Conservation (phyloP, 2,329 filamentous ascomycete species). For the Phymatotrichopsis omnivora region DNA sequence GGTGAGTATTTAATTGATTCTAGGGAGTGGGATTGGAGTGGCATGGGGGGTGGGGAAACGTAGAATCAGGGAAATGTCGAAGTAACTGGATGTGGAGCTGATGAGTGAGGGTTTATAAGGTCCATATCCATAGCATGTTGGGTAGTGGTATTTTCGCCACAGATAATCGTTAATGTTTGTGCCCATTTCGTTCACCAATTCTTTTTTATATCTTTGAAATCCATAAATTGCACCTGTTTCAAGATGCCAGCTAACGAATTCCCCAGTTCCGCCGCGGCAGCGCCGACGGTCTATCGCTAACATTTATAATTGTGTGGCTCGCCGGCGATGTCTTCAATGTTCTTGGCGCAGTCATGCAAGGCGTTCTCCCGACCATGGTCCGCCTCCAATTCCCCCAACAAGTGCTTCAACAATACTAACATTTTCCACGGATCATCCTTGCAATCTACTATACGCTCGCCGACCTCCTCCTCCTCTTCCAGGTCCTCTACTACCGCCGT, state of each 20-base stretch:
- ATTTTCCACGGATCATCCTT: conserved; percentile 56
- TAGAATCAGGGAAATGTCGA: too few species aligned
- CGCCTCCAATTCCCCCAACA: conserved; percentile 25
- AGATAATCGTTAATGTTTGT: conserved; percentile 72
- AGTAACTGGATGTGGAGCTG: background rate
- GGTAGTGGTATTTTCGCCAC: conserved; percentile 95
- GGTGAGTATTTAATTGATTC: conserved; percentile 48
- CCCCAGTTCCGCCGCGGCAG: conserved; percentile 60
- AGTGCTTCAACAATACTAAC: background rate
- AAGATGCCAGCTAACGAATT: background rate
- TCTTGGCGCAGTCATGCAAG: conserved; percentile 79
- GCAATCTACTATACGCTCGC: conserved; percentile 89
- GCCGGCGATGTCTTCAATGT: conserved; percentile 95
- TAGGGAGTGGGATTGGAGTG: too few species aligned
- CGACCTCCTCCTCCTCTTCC: conserved; percentile 74
- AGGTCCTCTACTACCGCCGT: conserved; percentile 86
- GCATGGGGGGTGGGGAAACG: too few species aligned
- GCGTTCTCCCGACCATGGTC: conserved; percentile 86
- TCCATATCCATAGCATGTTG: conserved; percentile 96
- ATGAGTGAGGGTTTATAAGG: conserved; percentile 38
- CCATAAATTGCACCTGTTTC: background rate
- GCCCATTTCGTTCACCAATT: too few species aligned
- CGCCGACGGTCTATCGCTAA: conserved; percentile 77
- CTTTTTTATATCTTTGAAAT: too few species aligned
- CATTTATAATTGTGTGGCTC: conserved; percentile 90